These are phyloP conservation scores for Phaeolepiota aurea DNA, from an alignment of 768 basidiomycete species.

Conservation along the genomic window DNA sequence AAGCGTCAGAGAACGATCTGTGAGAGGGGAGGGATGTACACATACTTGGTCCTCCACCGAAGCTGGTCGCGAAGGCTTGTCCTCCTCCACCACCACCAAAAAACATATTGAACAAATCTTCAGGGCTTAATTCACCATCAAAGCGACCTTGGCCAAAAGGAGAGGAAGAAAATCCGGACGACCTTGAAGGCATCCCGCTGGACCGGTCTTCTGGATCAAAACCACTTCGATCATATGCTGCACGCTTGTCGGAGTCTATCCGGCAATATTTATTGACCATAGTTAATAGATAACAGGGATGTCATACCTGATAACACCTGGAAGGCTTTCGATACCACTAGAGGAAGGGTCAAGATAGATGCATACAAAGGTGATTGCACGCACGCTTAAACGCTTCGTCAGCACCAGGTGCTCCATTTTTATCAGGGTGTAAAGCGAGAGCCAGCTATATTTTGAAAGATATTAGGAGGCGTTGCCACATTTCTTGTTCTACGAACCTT, in stretches of 20 bases:
- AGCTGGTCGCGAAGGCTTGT: conserved; percentile 37
- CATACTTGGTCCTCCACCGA: conserved; percentile 51
- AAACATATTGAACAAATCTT: conserved; percentile 98
- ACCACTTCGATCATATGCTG: conserved; percentile 77
- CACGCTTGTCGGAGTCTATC: conserved; percentile 79
- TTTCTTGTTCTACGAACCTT: conserved; percentile 70
- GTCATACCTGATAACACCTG: conserved; percentile 76
- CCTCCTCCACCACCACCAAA: conserved; percentile 68
- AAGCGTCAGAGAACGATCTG: conserved; percentile 5
- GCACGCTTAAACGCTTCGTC: conserved; percentile 97
- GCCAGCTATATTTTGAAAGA: conserved; percentile 77
- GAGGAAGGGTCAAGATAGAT: conserved; percentile 6
- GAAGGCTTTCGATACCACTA: conserved; percentile 98
- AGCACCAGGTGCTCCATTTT: conserved; percentile 95
- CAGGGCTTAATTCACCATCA: conserved; percentile 86
- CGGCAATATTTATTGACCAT: background rate
- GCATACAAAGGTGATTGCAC: conserved; percentile 17
- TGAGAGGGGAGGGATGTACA: conserved; percentile 3
- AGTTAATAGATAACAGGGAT: background rate
- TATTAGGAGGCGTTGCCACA: too few species aligned
- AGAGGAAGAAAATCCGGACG: conserved; percentile 40
- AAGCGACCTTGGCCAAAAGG: conserved; percentile 50
- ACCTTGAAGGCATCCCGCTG: conserved; percentile 54
- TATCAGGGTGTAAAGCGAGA: conserved; percentile 84
- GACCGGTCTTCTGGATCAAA: conserved; percentile 85